Evolutionary conservation across 2,329 filamentous ascomycete genomes (phyloP).

Genomic region (Fusarium illudens): DNA sequence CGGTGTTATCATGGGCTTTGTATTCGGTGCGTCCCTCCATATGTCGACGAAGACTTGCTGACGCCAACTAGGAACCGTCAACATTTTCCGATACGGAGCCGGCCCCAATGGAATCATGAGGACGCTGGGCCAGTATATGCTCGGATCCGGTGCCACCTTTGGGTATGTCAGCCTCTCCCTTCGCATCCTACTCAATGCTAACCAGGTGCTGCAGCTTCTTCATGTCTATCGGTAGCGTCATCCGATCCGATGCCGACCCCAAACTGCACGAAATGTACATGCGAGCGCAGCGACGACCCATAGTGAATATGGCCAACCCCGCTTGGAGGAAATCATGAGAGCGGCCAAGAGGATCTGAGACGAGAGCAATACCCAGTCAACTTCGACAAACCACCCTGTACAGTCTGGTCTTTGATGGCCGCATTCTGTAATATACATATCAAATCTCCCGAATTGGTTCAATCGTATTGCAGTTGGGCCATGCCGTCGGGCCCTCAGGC

Average conservation of each 20-base stretch:
- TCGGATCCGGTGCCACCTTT: constrained; percentile 93
- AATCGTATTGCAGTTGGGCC: constrained; percentile 25
- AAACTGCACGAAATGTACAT: constrained; percentile 79
- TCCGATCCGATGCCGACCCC: constrained; percentile 87
- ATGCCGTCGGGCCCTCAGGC: constrained; percentile 16
- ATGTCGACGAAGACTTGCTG: constrained; percentile 1
- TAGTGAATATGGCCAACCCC: constrained; percentile 63
- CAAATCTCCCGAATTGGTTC: constrained; percentile 34
- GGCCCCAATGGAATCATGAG: constrained; percentile 93
- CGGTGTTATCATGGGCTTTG: constrained; percentile 95
- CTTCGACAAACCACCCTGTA: constrained; percentile 38
- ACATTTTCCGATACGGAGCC: constrained; percentile 94
- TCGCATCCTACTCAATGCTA: constrained; percentile 17
- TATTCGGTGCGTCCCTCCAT: constrained; percentile 74
- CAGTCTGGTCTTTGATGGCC: constrained; percentile 38
- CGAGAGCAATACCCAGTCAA: constrained; percentile 40
- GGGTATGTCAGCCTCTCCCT: constrained; percentile 65
- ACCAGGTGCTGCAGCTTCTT: constrained; percentile 72
- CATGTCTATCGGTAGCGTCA: constrained; percentile 98
- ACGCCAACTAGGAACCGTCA: constrained; percentile 76
- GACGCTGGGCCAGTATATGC: constrained; percentile 96
- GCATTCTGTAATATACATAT: constrained; percentile 43
- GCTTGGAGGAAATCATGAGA: constrained; percentile 48
- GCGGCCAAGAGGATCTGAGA: constrained; percentile 30
- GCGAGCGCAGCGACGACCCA: constrained; percentile 75